These are phyloP conservation scores for Cryptococcus sp. DNA, from an alignment of 1,284 basidiomycete species.

Conservation along the genomic window DNA sequence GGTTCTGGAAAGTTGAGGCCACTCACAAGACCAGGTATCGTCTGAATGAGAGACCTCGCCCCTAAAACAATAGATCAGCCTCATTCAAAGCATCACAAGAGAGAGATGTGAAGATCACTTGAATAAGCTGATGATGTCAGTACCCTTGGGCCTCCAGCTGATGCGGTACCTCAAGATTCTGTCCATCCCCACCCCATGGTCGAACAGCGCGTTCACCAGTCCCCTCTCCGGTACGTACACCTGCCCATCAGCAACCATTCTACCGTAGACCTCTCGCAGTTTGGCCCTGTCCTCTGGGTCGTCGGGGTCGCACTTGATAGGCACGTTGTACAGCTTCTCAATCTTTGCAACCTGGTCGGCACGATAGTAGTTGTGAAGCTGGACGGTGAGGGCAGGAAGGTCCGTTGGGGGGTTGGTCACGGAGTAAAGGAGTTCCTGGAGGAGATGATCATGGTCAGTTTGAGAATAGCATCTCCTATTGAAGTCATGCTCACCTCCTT, in stretches of 20 bases:
- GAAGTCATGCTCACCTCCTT: too few species aligned
- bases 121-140: neutral
- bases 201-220: constrained; percentile 18
- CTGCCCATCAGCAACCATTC: constrained; percentile 25
- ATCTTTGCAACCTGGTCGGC: constrained; percentile 16
- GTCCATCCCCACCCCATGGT: constrained; percentile 13
- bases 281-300: neutral
- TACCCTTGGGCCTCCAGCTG: constrained; percentile 13
- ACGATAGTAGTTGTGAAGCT: constrained; percentile 28
- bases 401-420: constrained; percentile 23
- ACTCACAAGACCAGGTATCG: constrained; percentile 22
- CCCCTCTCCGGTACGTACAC: constrained; percentile 21
- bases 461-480: neutral
- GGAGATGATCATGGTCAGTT: neutral
- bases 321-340: constrained; percentile 5
- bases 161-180: constrained; percentile 22
- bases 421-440: constrained; percentile 22
- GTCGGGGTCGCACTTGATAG: neutral
- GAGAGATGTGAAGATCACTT: neutral
- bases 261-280: constrained; percentile 13
- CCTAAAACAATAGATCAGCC: neutral
- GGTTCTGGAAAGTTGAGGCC: neutral
- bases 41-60: constrained; percentile 23
- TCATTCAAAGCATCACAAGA: neutral
- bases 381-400: constrained; percentile 10